phyloP scores from a whole-genome alignment of 2,329 filamentous ascomycete genomes.

The Beauveria varroae region DNA sequence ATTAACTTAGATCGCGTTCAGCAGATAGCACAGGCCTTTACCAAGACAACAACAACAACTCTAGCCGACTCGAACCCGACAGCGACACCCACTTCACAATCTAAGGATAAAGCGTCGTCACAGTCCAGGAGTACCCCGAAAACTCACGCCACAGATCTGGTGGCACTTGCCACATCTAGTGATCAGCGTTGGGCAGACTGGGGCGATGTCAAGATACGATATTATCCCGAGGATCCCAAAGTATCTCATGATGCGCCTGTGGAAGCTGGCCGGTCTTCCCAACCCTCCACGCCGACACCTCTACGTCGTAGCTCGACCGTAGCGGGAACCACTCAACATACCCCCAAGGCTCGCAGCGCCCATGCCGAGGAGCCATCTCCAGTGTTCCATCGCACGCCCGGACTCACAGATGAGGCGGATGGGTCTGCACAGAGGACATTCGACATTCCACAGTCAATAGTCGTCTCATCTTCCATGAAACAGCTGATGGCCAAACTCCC shows the following conservation, averaged over 20 bases:
- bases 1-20: conserved; percentile 74
- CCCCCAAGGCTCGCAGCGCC: conserved; percentile 30
- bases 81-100: conserved; percentile 46
- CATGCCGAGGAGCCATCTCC: conserved; percentile 40
- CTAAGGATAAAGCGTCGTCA: conserved; percentile 60
- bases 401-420: conserved; percentile 26
- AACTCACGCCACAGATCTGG: conserved; percentile 77
- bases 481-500: conserved; percentile 50
- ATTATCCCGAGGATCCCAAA: conserved; percentile 52
- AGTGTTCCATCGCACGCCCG: conserved; percentile 36
- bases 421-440: conserved; percentile 47
- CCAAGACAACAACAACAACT: conserved; percentile 57
- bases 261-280: conserved; percentile 32
- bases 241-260: conserved; percentile 11
- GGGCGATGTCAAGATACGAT: conserved; percentile 72
- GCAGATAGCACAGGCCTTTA: conserved; percentile 74
- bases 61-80: conserved; percentile 44
- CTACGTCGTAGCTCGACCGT: conserved; percentile 60
- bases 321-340: conserved; percentile 31
- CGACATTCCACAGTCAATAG: conserved; percentile 54
- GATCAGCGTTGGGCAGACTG: conserved; percentile 63
- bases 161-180: conserved; percentile 60
- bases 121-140: conserved; percentile 38
- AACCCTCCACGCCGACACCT: conserved; percentile 67
- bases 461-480: conserved; percentile 46